Percentiles rank a stretch among this genome's conserved stretches.
These are phyloP conservation scores for Manihot esculenta DNA, from an alignment of 441 rosid species.

Conservation along the genomic window DNA sequence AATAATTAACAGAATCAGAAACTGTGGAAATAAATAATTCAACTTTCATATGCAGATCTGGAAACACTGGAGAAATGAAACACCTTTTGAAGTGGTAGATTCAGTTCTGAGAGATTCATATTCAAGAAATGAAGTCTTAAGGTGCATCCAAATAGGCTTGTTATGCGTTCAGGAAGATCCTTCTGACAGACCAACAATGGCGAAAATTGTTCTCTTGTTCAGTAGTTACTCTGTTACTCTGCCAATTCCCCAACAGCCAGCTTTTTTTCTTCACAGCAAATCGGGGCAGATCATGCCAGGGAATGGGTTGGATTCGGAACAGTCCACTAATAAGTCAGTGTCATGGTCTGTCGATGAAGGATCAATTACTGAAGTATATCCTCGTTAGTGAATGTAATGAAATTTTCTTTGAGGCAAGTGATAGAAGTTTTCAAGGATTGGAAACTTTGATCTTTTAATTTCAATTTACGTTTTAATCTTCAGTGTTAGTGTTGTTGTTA, in stretches of 20 bases:
- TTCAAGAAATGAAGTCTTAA: constrained; percentile 27
- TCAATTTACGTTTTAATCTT: too few relatives aligned
- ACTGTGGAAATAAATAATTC: background rate
- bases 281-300: constrained; percentile 3
- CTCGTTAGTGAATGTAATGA: constrained; percentile 11
- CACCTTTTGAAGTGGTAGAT: constrained; percentile 31
- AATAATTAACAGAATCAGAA: background rate
- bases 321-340: constrained; percentile 35
- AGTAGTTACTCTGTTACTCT: constrained; percentile 26
- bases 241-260: constrained; percentile 34
- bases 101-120: constrained; percentile 27
- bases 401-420: background rate
- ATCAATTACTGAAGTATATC: constrained; percentile 38
- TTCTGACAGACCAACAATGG: constrained; percentile 43
- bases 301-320: constrained; percentile 22
- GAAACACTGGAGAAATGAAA: constrained; percentile 39
- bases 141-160: constrained; percentile 44
- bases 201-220: constrained; percentile 32
- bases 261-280: constrained; percentile 19
- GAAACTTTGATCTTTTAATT: too few relatives aligned
- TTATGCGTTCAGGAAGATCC: constrained; percentile 52
- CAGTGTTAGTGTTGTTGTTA: too few relatives aligned
- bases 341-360: constrained; percentile 33
- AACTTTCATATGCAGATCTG: constrained; percentile 39
- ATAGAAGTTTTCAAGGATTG: background rate